These are phyloP conservation scores for Eucalyptus regnans DNA, from an alignment of 345 rosid genomes.

Conservation along the genomic window DNA sequence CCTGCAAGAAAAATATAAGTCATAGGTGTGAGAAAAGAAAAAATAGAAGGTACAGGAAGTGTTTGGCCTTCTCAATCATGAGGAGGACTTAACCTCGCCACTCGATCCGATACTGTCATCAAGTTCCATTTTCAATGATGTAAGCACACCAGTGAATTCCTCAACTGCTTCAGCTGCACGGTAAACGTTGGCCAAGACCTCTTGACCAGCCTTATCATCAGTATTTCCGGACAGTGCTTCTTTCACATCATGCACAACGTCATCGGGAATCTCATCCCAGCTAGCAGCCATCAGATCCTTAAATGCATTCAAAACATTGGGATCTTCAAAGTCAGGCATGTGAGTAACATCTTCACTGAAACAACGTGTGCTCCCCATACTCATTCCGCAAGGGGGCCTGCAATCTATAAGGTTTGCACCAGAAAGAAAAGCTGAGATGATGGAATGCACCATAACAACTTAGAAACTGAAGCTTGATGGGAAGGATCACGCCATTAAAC, in stretches of 20 bases:
- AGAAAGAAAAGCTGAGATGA: not conserved
- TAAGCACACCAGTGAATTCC: constrained; percentile 65
- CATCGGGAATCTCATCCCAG: constrained; percentile 67
- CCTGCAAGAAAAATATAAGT: constrained; percentile 21
- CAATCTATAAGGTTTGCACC: constrained; percentile 18
- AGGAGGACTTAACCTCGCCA: constrained; percentile 55
- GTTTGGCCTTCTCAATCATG: not conserved
- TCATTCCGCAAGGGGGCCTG: constrained; percentile 21
- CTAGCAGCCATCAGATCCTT: constrained; percentile 77
- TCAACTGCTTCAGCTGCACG: constrained; percentile 88
- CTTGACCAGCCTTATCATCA: constrained; percentile 73
- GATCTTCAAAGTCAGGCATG: constrained; percentile 58
- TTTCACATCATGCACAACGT: constrained; percentile 38
- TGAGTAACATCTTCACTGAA: constrained; percentile 56
- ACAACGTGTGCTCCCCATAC: constrained; percentile 32
- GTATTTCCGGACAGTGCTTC: constrained; percentile 42
- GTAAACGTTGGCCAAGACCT: constrained; percentile 49
- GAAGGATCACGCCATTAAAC: not conserved
- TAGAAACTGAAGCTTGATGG: not conserved
- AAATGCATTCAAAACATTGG: constrained; percentile 38
- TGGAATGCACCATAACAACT: not conserved
- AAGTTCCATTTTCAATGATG: constrained; percentile 69
- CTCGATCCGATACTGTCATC: constrained; percentile 80
- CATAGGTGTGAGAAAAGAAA: not conserved
- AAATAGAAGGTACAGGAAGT: not conserved